Conservation (phyloP, 331 rosid species). For the Acacia concinna region DNA sequence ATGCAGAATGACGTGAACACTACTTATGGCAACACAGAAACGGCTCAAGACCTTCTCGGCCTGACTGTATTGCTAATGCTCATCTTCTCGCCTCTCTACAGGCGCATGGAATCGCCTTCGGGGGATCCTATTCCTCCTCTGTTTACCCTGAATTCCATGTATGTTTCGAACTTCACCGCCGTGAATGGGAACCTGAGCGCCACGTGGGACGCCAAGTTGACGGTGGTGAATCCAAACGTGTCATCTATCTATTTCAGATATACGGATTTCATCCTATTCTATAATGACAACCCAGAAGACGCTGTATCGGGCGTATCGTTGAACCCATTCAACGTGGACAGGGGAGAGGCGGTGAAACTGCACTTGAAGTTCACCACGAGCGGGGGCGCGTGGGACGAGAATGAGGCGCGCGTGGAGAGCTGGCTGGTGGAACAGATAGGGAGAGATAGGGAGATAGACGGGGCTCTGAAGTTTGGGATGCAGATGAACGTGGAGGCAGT, state of each 20-base stretch:
- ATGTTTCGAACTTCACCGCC: constrained; percentile 38
- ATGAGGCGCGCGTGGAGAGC: constrained; percentile 31
- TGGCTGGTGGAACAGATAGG: constrained; percentile 42
- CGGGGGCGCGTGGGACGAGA: not conserved
- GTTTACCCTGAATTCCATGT: constrained; percentile 41
- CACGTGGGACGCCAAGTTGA: constrained; percentile 59
- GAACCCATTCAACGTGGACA: constrained; percentile 43
- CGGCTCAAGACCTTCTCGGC: constrained; percentile 34
- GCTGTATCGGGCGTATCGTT: constrained; percentile 40
- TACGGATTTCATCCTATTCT: constrained; percentile 39
- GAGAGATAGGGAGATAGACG: constrained; percentile 39
- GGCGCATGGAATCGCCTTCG: constrained; percentile 14
- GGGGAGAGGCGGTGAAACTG: constrained; percentile 36
- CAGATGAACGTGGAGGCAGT: constrained; percentile 41
- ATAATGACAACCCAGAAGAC: constrained; percentile 38
- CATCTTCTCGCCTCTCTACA: constrained; percentile 26
- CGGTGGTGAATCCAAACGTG: constrained; percentile 47
- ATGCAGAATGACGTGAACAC: not conserved
- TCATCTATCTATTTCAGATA: constrained; percentile 32
- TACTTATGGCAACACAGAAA: not conserved
- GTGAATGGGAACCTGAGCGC: constrained; percentile 2
- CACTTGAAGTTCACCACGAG: constrained; percentile 37
- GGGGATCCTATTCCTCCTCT: constrained; percentile 35
- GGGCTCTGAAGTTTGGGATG: constrained; percentile 46
- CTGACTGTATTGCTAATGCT: constrained; percentile 28